Evolutionary conservation across 306 rosid species (phyloP).

Genomic region (Hylodesmum podocarpum): DNA sequence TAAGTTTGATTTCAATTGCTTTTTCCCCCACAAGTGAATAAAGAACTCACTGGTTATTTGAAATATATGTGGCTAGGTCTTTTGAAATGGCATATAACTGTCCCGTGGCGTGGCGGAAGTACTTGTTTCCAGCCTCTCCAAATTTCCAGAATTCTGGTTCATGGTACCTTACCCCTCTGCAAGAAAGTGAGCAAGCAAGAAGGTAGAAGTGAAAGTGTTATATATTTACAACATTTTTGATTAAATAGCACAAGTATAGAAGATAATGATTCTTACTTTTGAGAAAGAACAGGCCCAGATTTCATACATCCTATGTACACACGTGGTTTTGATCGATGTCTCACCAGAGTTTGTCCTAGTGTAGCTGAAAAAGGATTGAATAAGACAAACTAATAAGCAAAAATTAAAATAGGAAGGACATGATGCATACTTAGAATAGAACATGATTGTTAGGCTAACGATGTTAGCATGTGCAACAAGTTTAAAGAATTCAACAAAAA

Average conservation of each 20-base stretch:
- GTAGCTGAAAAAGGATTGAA: slow-evolving; percentile 66
- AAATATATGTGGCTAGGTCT: slow-evolving; percentile 84
- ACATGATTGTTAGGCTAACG: background rate
- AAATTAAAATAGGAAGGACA: background rate
- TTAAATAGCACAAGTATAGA: background rate
- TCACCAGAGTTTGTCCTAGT: slow-evolving; percentile 80
- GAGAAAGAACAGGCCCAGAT: slow-evolving; percentile 95
- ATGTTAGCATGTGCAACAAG: background rate
- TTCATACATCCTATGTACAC: slow-evolving; percentile 98
- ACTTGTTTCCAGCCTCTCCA: slow-evolving; percentile 94
- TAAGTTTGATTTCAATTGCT: slow-evolving; percentile 17
- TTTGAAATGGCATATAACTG: slow-evolving; percentile 93
- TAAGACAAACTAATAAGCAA: background rate
- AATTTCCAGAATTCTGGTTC: slow-evolving; percentile 98
- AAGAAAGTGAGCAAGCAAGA: slow-evolving; percentile 32
- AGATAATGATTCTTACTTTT: slow-evolving; percentile 57
- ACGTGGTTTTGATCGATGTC: slow-evolving; percentile 77
- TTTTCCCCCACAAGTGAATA: background rate
- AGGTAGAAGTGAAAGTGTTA: slow-evolving; percentile 22
- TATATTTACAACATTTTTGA: background rate
- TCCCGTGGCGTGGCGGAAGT: slow-evolving; percentile 98
- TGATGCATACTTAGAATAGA: background rate
- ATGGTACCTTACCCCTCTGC: slow-evolving; percentile 96
- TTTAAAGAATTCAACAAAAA: background rate
- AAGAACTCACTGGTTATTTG: slow-evolving; percentile 73